phyloP scores from a whole-genome alignment of 768 basidiomycete genomes.

The Candolleomyces aberdarensis region DNA sequence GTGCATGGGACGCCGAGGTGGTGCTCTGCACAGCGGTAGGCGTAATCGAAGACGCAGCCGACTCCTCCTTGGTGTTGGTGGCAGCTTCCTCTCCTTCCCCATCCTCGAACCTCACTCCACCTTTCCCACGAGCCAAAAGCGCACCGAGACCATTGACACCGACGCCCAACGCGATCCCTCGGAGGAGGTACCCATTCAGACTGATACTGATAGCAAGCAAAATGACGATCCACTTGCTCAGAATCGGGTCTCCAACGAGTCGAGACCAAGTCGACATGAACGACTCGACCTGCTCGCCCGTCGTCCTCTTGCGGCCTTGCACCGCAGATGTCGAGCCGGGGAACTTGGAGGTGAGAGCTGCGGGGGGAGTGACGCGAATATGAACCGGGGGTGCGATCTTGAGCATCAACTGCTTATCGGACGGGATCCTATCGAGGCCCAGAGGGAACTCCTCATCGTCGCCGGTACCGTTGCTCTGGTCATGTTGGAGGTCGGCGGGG shows the following conservation, averaged over 20 bases:
- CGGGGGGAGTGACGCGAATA: slow-evolving; percentile 42
- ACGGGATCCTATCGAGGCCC: slow-evolving; percentile 6
- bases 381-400: slow-evolving; percentile 61
- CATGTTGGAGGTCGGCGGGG: slow-evolving; percentile 11
- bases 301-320: slow-evolving; percentile 9
- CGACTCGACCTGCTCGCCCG: slow-evolving; percentile 64
- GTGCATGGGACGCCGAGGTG: not conserved
- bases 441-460: slow-evolving; percentile 8
- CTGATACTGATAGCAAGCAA: slow-evolving; percentile 81
- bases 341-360: slow-evolving; percentile 7
- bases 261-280: slow-evolving; percentile 91
- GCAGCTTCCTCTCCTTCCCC: slow-evolving; percentile 16
- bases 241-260: slow-evolving; percentile 90
- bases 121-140: slow-evolving; percentile 13
- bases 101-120: slow-evolving; percentile 28
- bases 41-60: not conserved
- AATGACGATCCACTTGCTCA: slow-evolving; percentile 94
- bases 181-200: slow-evolving; percentile 91
- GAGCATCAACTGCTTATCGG: slow-evolving; percentile 45
- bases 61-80: slow-evolving; percentile 3
- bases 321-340: not conserved
- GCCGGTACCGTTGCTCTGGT: slow-evolving; percentile 3
- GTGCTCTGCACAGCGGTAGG: not conserved
- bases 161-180: slow-evolving; percentile 68
- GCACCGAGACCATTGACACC: slow-evolving; percentile 25